Evolutionary conservation across 1,284 basidiomycete species (phyloP), one percentile per base, ranked within the genome.

Genomic region (Salmacisia buchloeana): DNA sequence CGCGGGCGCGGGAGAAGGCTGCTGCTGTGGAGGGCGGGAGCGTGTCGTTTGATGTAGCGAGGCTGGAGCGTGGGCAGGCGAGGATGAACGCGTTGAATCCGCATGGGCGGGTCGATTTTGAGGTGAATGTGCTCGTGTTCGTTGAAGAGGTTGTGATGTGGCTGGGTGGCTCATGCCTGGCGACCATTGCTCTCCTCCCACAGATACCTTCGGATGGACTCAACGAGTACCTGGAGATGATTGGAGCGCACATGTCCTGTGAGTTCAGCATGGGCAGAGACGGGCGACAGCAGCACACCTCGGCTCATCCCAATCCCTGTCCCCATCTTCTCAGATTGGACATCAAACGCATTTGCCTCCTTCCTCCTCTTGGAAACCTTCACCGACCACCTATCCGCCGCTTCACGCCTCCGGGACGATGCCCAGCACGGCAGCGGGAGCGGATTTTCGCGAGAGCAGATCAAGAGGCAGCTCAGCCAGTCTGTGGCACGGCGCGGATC

Each of bases 71-170:
- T 12, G 49, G 49, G 9, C 49, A 54, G 49, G 49, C 49, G 29
- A 54, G 49, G 27, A 12, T 54, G 49, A 54, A 54, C 21, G 49
- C 49, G 10, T 31, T 54, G 13, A 54, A 54, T 54, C 49, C 49
- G 49, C 49, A 54, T 33, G 49, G 49, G 15, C 23, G 49, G 21
- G 31, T 54, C 12, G 49, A 54, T n/a, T 54, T 54, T 33, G 29
- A 33, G n/a, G n/a, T n/a, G n/a, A n/a, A n/a, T n/a, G n/a, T n/a
- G n/a, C n/a, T n/a, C n/a, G n/a, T n/a, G n/a, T n/a, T n/a, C n/a
- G n/a, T n/a, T n/a, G n/a, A n/a, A n/a, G n/a, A n/a, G n/a, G n/a
- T n/a, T n/a, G n/a, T n/a, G n/a, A n/a, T n/a, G n/a, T n/a, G n/a
- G n/a, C n/a, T n/a, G n/a, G n/a, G n/a, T n/a, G n/a, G n/a, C n/a